Conservation (phyloP, 352 stramenopile genomes). For the Halophytophthora polymorphica region DNA sequence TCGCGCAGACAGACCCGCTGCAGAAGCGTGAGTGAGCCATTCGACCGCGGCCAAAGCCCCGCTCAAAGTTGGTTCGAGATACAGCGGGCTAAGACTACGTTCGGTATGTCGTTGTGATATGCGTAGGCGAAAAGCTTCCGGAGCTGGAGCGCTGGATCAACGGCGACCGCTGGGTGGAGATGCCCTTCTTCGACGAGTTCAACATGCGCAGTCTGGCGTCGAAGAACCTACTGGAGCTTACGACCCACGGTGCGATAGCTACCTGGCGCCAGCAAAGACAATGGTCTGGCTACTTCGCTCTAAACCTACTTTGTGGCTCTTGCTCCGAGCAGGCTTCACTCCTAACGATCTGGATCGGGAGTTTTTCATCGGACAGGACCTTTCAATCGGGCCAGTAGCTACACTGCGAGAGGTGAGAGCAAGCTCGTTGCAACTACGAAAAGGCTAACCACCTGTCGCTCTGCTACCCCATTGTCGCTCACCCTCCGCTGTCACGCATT, state of each 20-base stretch:
- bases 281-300: background rate
- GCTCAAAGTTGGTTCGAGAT: too few relatives aligned
- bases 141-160: constrained; percentile 86
- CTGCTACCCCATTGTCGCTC: background rate
- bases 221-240: constrained; percentile 82
- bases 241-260: constrained; percentile 54
- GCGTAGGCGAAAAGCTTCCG: constrained; percentile 68
- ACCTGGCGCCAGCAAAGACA: constrained; percentile 3
- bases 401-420: constrained; percentile 55
- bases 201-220: constrained; percentile 79
- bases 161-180: constrained; percentile 79
- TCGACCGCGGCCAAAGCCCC: too few relatives aligned
- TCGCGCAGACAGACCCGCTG: constrained; percentile 87
- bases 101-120: background rate
- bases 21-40: constrained; percentile 47
- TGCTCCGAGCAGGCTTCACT: constrained; percentile 75
- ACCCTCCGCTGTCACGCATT: constrained; percentile 43
- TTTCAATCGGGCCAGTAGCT: constrained; percentile 77
- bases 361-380: constrained; percentile 91
- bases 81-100: background rate
- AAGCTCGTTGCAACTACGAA: background rate
- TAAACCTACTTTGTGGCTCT: background rate
- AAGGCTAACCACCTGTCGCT: background rate
- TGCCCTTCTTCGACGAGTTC: constrained; percentile 87
- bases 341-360: constrained; percentile 86